phyloP scores from a whole-genome alignment of 1,139 yeast species.

The Casaregolazyma suthepensis region DNA sequence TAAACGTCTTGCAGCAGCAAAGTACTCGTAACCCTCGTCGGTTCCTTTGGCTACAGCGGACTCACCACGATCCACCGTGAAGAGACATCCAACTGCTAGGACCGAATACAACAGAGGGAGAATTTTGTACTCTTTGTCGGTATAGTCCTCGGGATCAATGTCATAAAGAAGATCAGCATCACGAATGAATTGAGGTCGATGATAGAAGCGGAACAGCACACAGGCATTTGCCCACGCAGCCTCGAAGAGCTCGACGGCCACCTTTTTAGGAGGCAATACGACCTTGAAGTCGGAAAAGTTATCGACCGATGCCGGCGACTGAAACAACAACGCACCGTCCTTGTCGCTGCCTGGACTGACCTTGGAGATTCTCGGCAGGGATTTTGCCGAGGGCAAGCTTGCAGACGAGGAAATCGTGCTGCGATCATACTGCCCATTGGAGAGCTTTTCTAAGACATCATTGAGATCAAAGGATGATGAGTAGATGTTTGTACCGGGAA shows the following conservation, averaged over 20 bases:
- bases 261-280: conserved; percentile 68
- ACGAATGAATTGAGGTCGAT: conserved; percentile 67
- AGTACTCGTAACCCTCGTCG: conserved; percentile 72
- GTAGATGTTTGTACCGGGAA: conserved; percentile 46
- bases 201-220: conserved; percentile 76
- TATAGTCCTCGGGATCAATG: conserved; percentile 61
- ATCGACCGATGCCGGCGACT: conserved; percentile 10
- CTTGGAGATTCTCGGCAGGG: not conserved
- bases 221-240: conserved; percentile 85
- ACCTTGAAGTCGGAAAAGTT: conserved; percentile 41
- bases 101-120: conserved; percentile 72
- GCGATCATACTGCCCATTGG: not conserved
- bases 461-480: conserved; percentile 44
- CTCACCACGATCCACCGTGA: conserved; percentile 40
- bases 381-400: not conserved
- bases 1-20: conserved; percentile 72
- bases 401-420: not conserved
- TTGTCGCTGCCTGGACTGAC: not conserved
- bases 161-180: conserved; percentile 55
- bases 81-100: conserved; percentile 69
- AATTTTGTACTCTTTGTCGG: conserved; percentile 69
- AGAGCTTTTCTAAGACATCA: conserved; percentile 13
- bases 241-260: conserved; percentile 63
- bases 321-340: conserved; percentile 8
- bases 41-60: conserved; percentile 38